Evolutionary conservation across 306 rosid genomes (phyloP), one percentile per base, ranked within the genome.

Genomic region (Vicia sativa): DNA sequence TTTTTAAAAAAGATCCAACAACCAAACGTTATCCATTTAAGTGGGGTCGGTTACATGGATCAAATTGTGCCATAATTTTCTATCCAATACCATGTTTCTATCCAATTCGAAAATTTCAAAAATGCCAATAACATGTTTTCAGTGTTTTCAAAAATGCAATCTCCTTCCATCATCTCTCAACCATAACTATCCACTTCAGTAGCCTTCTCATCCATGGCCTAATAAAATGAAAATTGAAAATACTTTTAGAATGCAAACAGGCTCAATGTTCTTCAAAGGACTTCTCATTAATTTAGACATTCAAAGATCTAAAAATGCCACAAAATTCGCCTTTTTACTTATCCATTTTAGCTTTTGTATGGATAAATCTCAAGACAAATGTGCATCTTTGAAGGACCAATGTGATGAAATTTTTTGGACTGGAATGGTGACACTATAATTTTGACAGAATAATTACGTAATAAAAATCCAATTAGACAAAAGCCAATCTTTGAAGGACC

Each of bases 331-430:
- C 37, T 1, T 34, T 34, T 34, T 34, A 7, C 38, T 34, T 34
- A 8, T 1, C 38, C 38, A 7, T 2, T 31, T 34, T 34, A 34
- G 38, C 38, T 34, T 34, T 34, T 34, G 38, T 34, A 34, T 34
- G 38, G 38, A 34, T 34, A 34, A 34, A 34, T 34, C 38, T 34
- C 5, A 28, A 58, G 28, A 59, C 44, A 31, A 9, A 12, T 35
- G 45, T 59, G 65, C 11, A 59, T 59, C 18, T 15, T 58, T 58
- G 14, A 59, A 7, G 63, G 44, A 59, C 44, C 12, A 59, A 14
- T 1, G 41, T 34, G 44, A 13, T 59, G 25, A 57, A 29, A 31
- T n/a, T 31, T 9, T 31, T 14, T 26, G 62, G 38, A 57, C 23
- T 57, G 34, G 31, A 8, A 34, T 57, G 43, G 63, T 57, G 63